phyloP scores from a whole-genome alignment of 2,329 filamentous ascomycete species.

The Apiospora pterosperma region DNA sequence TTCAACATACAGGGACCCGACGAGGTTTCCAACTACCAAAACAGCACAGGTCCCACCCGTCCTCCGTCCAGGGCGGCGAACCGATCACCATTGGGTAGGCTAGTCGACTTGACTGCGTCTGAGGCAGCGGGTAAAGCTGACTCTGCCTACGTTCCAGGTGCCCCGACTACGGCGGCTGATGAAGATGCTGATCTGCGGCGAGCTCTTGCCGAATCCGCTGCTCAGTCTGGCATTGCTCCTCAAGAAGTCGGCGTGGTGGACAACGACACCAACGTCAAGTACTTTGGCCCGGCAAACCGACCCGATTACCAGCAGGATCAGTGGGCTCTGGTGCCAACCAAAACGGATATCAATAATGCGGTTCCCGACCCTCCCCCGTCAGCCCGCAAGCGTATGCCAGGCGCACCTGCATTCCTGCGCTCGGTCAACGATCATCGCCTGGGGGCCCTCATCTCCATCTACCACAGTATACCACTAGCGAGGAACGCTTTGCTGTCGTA shows the following conservation, averaged over 20 bases:
- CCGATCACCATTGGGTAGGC: constrained; percentile 52
- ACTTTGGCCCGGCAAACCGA: constrained; percentile 60
- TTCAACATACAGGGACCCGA: constrained; percentile 56
- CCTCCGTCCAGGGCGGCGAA: constrained; percentile 60
- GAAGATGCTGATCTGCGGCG: constrained; percentile 55
- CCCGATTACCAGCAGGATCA: constrained; percentile 49
- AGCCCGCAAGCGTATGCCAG: constrained; percentile 37
- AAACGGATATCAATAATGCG: constrained; percentile 18
- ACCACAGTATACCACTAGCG: constrained; percentile 56
- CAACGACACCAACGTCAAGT: constrained; percentile 27
- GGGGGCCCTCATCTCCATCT: constrained; percentile 54
- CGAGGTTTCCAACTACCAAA: constrained; percentile 39
- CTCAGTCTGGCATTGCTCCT: constrained; percentile 38
- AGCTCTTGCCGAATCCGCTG: constrained; percentile 50
- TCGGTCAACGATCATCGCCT: constrained; percentile 31
- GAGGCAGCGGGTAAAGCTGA: constrained; percentile 38
- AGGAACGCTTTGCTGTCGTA: constrained; percentile 47
- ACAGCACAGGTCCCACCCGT: constrained; percentile 49
- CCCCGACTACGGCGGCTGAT: constrained; percentile 34
- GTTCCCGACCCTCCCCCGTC: constrained; percentile 36
- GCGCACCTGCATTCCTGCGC: constrained; percentile 50
- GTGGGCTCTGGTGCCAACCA: constrained; percentile 56
- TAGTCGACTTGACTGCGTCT: constrained; percentile 44
- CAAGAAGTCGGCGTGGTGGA: constrained; percentile 52
- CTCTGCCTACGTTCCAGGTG: constrained; percentile 27